Evolutionary conservation across 1,284 basidiomycete species (phyloP), one percentile per base, ranked within the genome.

Genomic region (Singerocomus inundabilis): DNA sequence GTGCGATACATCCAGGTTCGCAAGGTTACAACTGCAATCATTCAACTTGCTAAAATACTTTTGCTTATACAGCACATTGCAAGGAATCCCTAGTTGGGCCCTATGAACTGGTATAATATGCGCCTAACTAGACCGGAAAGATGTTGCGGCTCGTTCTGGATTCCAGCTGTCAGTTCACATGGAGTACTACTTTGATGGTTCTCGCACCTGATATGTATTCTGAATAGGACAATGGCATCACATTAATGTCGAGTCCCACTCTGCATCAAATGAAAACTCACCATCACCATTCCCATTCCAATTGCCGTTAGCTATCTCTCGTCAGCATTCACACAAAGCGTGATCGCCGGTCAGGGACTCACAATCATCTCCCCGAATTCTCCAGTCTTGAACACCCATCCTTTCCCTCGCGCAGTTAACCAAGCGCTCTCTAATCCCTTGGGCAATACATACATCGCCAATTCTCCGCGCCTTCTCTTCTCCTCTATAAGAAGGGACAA

Each of bases 371-470:
- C 80, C 31, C 87, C 84, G 69, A 84, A 73, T 67, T 84, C 77
- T 63, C 91, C 75, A 62, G 91, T 77, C 70, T 81, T 68, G 70
- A 90, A 87, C 21, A 95, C 85, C 70, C 82, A 84, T 1, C 90
- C 86, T 55, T 85, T 82, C 15, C 87, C 85, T 36, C 91, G 70
- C 13, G 87, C 82, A 58, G 86, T 81, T 1, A 85, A 78, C 94
- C 95, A 98, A 11, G 83, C 82, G 49, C 88, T 89, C 72, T 96
- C 93, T 38, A 96, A 68, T 0, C 84, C 91, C 69, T 93, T 92
- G n/a, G 95, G 95, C 34, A 98, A 72, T 4, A 93, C 93, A 68
- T 96, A 99, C 86, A 97, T 95, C 26, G 95, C 93, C 55, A 96
- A 72, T 70, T 96, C 93, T 4, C 82, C 84, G 12, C 92, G 77